Evolutionary conservation across 2,329 filamentous ascomycete species (phyloP), one percentile per base, ranked within the genome.

Genomic region (Pyricularia sp.): DNA sequence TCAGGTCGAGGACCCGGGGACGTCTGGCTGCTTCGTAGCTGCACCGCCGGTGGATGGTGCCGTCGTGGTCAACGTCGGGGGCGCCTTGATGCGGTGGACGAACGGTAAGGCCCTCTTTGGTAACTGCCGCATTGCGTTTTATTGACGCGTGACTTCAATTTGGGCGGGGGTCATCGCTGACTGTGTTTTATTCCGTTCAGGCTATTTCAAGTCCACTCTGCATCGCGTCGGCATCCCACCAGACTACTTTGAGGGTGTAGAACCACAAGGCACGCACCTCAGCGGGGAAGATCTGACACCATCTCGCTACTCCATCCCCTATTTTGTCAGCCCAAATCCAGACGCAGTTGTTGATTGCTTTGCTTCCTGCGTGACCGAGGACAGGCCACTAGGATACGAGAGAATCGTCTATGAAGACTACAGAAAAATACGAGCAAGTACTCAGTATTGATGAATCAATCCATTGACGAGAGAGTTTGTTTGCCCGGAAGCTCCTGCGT

Each of bases 301-400:
- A 25, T 78, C 82, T 14, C 78, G 85, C 12, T 87, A 84, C 70
- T 88, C 86, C 3, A 88, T 88, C 68, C 85, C 85, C 0, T 88
- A 86, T 72, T 88, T 88, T 70, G 79, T 87, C 50, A 77, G 79
- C 6, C 83, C 85, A 0, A 81, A 86, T 71, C 77, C 80, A 0
- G 77, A 80, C 59, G 77, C 81, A 1, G 71, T 84, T 17, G 83
- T 88, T 68, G 82, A 86, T 72, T 85, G 82, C 70, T 78, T 87
- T 55, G 77, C 80, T 0, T 80, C 80, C 12, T 85, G 81, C 71
- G 76, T 76, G 6, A 77, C 77, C n/a, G 76, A 77, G 28, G 73
- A 74, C 0, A 78, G 81, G 50, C 79, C 81, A 0, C 76, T 81
- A 12, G 84, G 82, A 71, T 86, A 86, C 70, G 78, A 80, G 64